Base-by-base conservation (phyloP, 73 alveolate genomes). In the Paramecium sexaurelia region DNA sequence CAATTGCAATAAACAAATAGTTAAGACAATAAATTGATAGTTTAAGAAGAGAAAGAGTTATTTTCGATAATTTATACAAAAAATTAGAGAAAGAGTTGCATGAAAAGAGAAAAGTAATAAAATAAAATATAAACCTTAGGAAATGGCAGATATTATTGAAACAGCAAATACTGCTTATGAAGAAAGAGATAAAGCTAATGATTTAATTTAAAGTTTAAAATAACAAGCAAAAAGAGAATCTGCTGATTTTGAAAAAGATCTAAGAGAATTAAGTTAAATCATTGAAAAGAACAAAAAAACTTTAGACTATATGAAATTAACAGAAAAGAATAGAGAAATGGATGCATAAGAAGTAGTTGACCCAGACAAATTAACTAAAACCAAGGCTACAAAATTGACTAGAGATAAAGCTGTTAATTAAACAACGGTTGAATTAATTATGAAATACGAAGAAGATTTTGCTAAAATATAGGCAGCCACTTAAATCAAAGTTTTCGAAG, bases 181-280 rank as follows among this genome's bases (percentile, higher is more conserved):
- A 51, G 97, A 97, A 93, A 96, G 99, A 92, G 99, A 98, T 92
- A 93, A 96, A 57, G 99, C 98, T 33, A 97, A 97, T 85, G 99
- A 98, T 85, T 68, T 95, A 39, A 95, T 98, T 39, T 96, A 96
- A 71, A 96, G 95, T 85, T 95, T 98, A 51, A 98, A 97, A 73
- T 95, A 96, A 45, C 94, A 95, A 75, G 98, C 99, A 82, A 98
- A 97, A 75, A 95, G 97, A 85, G 99, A 98, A 94, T 97, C 96
- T 87, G 97, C 96, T 20, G 99, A 98, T 85, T 98, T 96, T 85
- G 97, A 95, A 35, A 92, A 92, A 27, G 98, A 95, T 75, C 26
- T 61, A n/a, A 71, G 86, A 43, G 75, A 78, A 9, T 20, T 78
- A 19, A 29, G 97, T 78, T 66, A 69, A 43, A 88, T 88, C 13